Conservation (phyloP, 345 rosid genomes). For the Lagerstroemia speciosa region DNA sequence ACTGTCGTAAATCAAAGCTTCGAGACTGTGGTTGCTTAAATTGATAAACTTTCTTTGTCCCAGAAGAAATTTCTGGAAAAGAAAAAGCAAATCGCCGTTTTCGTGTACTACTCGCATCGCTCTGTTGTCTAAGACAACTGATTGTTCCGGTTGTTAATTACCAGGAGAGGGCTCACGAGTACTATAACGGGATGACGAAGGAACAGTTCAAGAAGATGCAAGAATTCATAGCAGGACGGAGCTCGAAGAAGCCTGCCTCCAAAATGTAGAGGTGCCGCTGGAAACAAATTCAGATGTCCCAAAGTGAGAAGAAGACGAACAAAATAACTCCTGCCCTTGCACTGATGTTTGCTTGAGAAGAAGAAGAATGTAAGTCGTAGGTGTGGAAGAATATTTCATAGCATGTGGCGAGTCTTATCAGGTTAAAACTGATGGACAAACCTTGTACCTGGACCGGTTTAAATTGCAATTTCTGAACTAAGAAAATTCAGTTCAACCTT, state of each 20-base stretch:
- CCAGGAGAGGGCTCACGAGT: slow-evolving; percentile 77
- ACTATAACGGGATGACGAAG: slow-evolving; percentile 69
- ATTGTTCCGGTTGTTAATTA: background rate
- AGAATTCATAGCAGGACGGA: slow-evolving; percentile 65
- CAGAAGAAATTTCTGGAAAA: background rate
- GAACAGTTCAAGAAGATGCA: slow-evolving; percentile 97
- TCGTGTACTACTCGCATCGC: background rate
- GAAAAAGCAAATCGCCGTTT: background rate
- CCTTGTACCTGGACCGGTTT: background rate
- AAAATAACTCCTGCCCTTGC: background rate
- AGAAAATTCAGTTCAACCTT: background rate
- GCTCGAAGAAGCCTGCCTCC: slow-evolving; percentile 51
- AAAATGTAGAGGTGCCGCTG: slow-evolving; percentile 33
- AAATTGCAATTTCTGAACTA: background rate
- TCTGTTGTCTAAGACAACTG: background rate
- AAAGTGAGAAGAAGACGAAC: background rate
- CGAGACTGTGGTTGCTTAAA: background rate
- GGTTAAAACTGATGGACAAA: background rate
- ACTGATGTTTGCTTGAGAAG: background rate
- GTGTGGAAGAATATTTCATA: background rate
- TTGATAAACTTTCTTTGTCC: background rate
- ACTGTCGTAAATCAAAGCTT: background rate
- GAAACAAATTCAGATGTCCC: background rate
- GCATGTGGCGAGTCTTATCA: background rate
- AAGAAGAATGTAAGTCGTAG: background rate